These are phyloP conservation scores for Talaromyces sp. DNA, from an alignment of 2,329 filamentous ascomycete genomes.

Conservation along the genomic window DNA sequence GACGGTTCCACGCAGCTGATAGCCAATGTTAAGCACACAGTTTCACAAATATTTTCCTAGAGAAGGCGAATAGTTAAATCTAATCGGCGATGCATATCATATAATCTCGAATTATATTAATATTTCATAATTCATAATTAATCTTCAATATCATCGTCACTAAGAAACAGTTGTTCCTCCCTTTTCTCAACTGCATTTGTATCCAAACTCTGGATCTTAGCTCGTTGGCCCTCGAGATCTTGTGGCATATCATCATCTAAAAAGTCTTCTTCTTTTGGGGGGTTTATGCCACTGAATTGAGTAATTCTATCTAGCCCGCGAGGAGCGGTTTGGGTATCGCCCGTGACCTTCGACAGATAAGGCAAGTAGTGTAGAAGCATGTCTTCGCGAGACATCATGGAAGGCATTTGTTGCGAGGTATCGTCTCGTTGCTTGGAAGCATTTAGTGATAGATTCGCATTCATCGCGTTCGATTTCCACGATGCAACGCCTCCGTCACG, in stretches of 20 bases:
- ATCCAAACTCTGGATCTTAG: not conserved
- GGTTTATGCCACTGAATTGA: conserved; percentile 59
- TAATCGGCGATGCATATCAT: not conserved
- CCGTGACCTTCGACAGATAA: conserved; percentile 69
- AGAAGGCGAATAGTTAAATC: not conserved
- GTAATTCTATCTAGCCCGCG: conserved; percentile 66
- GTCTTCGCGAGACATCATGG: conserved; percentile 37
- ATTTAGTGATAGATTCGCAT: not conserved
- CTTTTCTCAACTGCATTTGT: conserved; percentile 35
- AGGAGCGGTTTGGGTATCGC: conserved; percentile 32
- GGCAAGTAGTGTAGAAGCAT: conserved; percentile 76
- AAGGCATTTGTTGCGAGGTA: conserved; percentile 20
- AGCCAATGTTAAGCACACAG: not conserved
- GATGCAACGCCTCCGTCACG: conserved; percentile 32
- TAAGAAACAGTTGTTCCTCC: conserved; percentile 67
- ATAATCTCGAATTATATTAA: not conserved
- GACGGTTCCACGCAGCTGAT: too few species aligned
- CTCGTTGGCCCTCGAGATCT: conserved; percentile 28
- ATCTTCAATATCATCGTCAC: conserved; percentile 83
- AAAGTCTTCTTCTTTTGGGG: conserved; percentile 22
- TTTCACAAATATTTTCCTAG: not conserved
- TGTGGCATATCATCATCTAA: conserved; percentile 42
- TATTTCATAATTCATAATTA: not conserved
- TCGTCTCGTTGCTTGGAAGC: conserved; percentile 8
- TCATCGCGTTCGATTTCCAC: conserved; percentile 29